These are phyloP conservation scores for Keqinozyma sinolaborantium DNA, from an alignment of 1,139 yeast species.

Conservation along the genomic window DNA sequence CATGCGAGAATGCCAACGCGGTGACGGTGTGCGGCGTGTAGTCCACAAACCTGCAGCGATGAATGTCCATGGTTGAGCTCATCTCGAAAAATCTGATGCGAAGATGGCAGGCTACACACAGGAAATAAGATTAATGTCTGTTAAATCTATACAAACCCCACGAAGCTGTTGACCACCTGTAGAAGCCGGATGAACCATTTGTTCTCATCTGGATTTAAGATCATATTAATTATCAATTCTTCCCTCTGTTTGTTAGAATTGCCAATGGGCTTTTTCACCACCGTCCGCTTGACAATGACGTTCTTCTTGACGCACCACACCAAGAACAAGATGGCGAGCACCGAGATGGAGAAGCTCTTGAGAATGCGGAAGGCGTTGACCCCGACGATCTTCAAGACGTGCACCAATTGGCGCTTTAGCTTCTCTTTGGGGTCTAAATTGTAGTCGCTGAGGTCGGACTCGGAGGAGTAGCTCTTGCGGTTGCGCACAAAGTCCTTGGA, in stretches of 20 bases:
- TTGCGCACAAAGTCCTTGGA: constrained; percentile 30
- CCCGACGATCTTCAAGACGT: constrained; percentile 26
- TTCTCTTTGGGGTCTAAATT: constrained; percentile 20
- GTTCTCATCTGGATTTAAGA: constrained; percentile 41
- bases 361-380: constrained; percentile 22
- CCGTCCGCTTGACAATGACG: constrained; percentile 36
- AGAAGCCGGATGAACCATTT: constrained; percentile 46
- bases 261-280: constrained; percentile 30
- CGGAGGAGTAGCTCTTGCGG: constrained; percentile 10
- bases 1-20: constrained; percentile 74
- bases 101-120: constrained; percentile 1
- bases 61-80: constrained; percentile 59
- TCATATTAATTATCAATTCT: constrained; percentile 44
- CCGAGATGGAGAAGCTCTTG: constrained; percentile 36
- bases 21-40: constrained; percentile 85
- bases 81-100: constrained; percentile 12
- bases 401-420: constrained; percentile 20
- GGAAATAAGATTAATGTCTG: constrained; percentile 2
- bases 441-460: constrained; percentile 11
- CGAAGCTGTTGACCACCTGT: constrained; percentile 36
- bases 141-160: constrained; percentile 42
- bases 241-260: constrained; percentile 23
- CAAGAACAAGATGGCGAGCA: constrained; percentile 36
- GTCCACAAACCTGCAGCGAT: constrained; percentile 91
- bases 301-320: constrained; percentile 44